Evolutionary conservation across 441 rosid genomes (phyloP), one percentile per base, ranked within the genome.

Genomic region (Pelargonium fulgidum): DNA sequence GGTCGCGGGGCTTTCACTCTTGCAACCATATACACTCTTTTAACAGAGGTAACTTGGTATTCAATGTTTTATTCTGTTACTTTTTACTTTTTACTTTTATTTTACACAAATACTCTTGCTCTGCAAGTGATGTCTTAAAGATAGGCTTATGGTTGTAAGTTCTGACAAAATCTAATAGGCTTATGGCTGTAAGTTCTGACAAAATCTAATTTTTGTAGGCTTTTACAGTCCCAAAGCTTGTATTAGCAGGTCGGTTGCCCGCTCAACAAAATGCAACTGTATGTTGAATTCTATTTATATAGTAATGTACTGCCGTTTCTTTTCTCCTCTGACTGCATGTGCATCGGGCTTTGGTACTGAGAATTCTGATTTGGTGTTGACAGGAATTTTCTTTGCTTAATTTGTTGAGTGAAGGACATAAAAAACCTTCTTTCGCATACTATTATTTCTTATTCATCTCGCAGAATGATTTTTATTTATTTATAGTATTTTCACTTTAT

Each of bases 231-330:
- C 99, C 99, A 66, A 92, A 90, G 89, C 97, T 95, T 88, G 96
- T 90, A 74, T 85, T 95, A 81, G 96, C 96, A 39, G 99, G 99
- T 81, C 97, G 95, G 74, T 83, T 95, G 83, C 99, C 97, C 69
- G 89, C 99, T 74, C 99, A 92, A 78, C 99, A 92, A 81, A 92
- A 95, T 86, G 99, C 99, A 78, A 93, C 95, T 69, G 99, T 95
- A 90, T 20, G 98, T 87, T 69, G 72, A 70, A 58, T 70, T 67
- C 26, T 19, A 12, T 72, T 72, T 66, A 61, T 56, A 58, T 26
- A 58, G 26, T 33, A 41, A 47, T 9, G 8, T 13, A 41, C 44
- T 68, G 12, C 50, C 71, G 26, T 50, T 41, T 64, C 56, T 62
- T 68, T 77, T 68, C 41, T 72, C 76, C 19, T 45, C 47, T 12